Evolutionary conservation across 176 grass and related monocot genomes (phyloP).

Genomic region (Eragrostis nindensis): DNA sequence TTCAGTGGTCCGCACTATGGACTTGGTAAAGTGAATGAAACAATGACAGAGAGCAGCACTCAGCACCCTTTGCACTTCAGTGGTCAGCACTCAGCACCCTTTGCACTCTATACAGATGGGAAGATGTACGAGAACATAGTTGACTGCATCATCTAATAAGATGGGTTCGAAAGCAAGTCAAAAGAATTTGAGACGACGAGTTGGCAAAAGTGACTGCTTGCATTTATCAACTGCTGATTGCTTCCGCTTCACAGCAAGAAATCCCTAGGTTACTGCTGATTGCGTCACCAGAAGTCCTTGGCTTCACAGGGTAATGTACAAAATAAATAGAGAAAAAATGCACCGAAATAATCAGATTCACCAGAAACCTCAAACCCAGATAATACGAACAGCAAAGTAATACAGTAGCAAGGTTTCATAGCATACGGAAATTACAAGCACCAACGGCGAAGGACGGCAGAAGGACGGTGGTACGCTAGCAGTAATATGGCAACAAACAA

Average conservation of each 20-base stretch:
- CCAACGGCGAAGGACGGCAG: not conserved
- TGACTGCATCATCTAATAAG: not conserved
- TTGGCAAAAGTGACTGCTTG: not conserved
- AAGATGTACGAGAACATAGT: too few relatives aligned
- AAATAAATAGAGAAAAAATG: not conserved
- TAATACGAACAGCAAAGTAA: constrained; percentile 2
- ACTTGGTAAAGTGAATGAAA: too few relatives aligned
- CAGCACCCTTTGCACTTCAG: too few relatives aligned
- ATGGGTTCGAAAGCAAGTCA: not conserved
- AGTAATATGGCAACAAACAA: not conserved
- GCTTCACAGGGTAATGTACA: not conserved
- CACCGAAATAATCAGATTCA: not conserved
- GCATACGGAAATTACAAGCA: constrained; percentile 24
- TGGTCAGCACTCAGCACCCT: too few relatives aligned
- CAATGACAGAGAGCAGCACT: too few relatives aligned
- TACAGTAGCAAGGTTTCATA: constrained; percentile 22
- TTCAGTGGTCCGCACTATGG: too few relatives aligned
- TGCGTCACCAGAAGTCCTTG: too few relatives aligned
- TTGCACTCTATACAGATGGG: too few relatives aligned
- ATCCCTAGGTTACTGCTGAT: not conserved
- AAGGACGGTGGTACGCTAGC: not conserved
- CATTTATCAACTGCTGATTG: not conserved
- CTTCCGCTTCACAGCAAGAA: not conserved
- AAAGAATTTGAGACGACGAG: not conserved
- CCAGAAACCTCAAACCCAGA: not conserved